Evolutionary conservation across 192 early-diverging fungal genomes (phyloP), one percentile per base, ranked within the genome.

Genomic region (Allomyces macrogynus): DNA sequence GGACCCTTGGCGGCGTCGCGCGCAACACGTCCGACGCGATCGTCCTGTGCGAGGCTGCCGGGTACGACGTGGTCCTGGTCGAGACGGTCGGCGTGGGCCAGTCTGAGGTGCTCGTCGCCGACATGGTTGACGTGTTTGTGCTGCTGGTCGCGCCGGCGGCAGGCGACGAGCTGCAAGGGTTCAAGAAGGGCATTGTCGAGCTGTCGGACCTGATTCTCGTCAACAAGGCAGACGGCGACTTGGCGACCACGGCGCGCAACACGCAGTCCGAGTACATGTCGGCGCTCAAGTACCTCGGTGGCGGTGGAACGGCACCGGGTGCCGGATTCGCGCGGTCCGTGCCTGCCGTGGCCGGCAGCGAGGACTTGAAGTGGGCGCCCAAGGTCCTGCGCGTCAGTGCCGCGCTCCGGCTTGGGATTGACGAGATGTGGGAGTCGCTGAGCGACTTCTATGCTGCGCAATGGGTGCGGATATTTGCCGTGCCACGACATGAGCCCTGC

Each of bases 141-240:
- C n/a, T n/a, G n/a, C n/a, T n/a, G n/a, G n/a, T n/a, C n/a, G n/a
- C n/a, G n/a, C n/a, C n/a, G n/a, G n/a, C n/a, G n/a, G n/a, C n/a
- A n/a, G n/a, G n/a, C n/a, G n/a, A n/a, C n/a, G n/a, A n/a, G n/a
- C n/a, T n/a, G n/a, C n/a, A n/a, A 80, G 89, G 89, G 10, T 81
- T 92, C 72, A 92, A 92, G 75, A 86, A 87, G 66, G 89, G 89
- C 1, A 90, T 92, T 42, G 83, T 92, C 69, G 89, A 92, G 72
- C 76, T 90, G 16, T 81, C 87, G 5, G 88, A 92, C 70, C 67
- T 92, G 25, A 77, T 92, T 0, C 73, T 92, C 43, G 83, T 92
- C 66, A 92, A 86, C 72, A 92, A 92, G 69, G 75, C 83, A 0
- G 89, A 92, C 67, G 89, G 89, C 3, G 75, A 74, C 0, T 70